Percentiles rank a stretch among this genome's conserved stretches.
Evolutionary conservation across 306 rosid species (phyloP).

Genomic region (Prunus padus): DNA sequence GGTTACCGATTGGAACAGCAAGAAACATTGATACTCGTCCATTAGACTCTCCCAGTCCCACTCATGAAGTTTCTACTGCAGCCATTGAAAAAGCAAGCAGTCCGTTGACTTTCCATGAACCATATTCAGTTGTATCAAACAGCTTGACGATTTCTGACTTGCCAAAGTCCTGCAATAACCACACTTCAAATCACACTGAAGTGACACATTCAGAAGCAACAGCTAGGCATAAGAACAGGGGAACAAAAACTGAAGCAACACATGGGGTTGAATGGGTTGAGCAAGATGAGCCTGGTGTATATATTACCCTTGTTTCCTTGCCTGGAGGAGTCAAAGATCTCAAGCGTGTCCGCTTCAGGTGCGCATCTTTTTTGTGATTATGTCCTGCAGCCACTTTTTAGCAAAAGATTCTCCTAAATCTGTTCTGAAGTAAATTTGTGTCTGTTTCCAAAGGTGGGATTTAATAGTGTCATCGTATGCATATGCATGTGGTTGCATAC

Average conservation of each 20-base stretch:
- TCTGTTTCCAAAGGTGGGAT: neutral
- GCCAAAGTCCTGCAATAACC: constrained; percentile 41
- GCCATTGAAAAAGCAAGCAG: constrained; percentile 47
- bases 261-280: constrained; percentile 86
- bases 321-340: constrained; percentile 85
- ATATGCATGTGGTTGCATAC: neutral
- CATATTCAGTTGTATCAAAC: constrained; percentile 51
- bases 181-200: constrained; percentile 44
- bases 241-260: constrained; percentile 18
- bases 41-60: constrained; percentile 45
- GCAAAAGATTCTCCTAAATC: neutral
- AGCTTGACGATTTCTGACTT: constrained; percentile 47
- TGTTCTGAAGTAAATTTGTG: neutral
- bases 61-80: constrained; percentile 42
- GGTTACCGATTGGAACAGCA: constrained; percentile 70
- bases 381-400: neutral
- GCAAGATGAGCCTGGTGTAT: constrained; percentile 94
- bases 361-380: constrained; percentile 14
- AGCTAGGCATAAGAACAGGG: constrained; percentile 63
- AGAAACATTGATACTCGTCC: constrained; percentile 52
- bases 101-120: constrained; percentile 39
- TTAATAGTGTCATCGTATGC: neutral
- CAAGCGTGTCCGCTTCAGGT: constrained; percentile 98
- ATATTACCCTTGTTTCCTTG: constrained; percentile 73
- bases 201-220: constrained; percentile 46